Base-by-base conservation (phyloP, 148 eudicot species). In the Silene conica region DNA sequence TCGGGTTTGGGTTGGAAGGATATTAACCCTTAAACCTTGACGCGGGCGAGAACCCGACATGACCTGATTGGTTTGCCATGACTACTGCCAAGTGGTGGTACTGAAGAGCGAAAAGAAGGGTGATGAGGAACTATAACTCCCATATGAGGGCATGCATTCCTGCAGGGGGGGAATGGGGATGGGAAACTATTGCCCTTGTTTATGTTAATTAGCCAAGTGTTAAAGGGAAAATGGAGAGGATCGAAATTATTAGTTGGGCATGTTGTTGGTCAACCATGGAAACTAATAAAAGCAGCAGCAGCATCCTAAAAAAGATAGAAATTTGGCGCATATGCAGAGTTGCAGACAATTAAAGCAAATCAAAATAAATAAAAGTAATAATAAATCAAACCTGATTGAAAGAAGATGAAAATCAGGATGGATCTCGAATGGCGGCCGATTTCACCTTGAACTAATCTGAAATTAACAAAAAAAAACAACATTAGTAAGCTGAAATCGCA, bases 361-460 rank as follows among this genome's bases (percentile, higher is more conserved):
- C 0, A 28, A 2, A n/a, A n/a, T n/a, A 34, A 6, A 22, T 26
- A 54, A 59, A 9, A n/a, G 0, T 18, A 15, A n/a, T 1, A 18
- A 38, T 22, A 13, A 2, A 45, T 43, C 6, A 63, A 62, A 73
- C 76, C 69, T 63, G 56, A 1, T 54, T 31, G 23, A 56, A 28
- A 8, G 11, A n/a, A 6, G 16, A 18, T 18, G 21, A 38, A 38
- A 38, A 6, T 69, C 23, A 25, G n/a, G 58, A 69, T 76, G 58
- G 28, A 50, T 38, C 43, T 38, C 7, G 25, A 26, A 48, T 38
- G 0, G 21, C 63, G 0, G 21, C 63, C 34, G 38, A 4, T 56
- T 75, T 75, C 65, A 67, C 65, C 72, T 56, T 57, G 4, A 75
- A 38, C 34, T 25, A 67, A 8, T 16, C 62, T 74, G 48, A 61